Conservation (phyloP, 495 filamentous ascomycete genomes). For the Penicillium lagena region DNA sequence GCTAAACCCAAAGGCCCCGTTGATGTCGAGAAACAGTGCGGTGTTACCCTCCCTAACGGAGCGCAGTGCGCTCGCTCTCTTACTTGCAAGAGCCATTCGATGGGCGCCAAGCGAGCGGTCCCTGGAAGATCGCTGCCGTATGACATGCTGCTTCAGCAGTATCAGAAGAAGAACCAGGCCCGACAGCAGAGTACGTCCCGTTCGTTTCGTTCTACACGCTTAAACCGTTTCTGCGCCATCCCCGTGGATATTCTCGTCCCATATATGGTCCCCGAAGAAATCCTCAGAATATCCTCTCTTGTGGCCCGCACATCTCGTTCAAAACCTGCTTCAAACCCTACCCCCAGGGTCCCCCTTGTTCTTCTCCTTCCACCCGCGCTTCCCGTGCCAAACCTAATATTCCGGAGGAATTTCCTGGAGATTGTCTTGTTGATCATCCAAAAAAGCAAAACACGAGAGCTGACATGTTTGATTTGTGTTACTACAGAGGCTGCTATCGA, state of each 20-base stretch:
- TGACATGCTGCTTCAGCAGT: constrained; percentile 85
- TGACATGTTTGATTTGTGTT: constrained; percentile 2
- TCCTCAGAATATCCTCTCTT: no score
- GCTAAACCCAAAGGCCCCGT: constrained; percentile 92
- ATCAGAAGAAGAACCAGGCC: constrained; percentile 99
- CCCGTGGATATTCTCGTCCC: no score
- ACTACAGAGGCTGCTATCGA: constrained; percentile 79
- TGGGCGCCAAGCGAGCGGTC: constrained; percentile 92
- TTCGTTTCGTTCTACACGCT: not conserved
- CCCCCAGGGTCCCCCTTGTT: no score
- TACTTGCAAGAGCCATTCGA: constrained; percentile 94
- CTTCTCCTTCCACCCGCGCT: no score
- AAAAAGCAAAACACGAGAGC: no score
- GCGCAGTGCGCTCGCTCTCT: constrained; percentile 84
- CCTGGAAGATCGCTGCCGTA: constrained; percentile 88
- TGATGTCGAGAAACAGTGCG: constrained; percentile 96
- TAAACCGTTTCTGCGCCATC: not conserved
- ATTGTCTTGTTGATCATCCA: no score
- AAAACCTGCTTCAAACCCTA: no score
- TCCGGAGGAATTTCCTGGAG: no score
- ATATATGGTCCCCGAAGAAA: no score
- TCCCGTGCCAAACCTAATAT: no score
- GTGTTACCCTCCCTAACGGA: constrained; percentile 78
- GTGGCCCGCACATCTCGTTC: no score
- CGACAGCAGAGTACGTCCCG: constrained; percentile 79